These are phyloP conservation scores for Populus ilicifolia DNA, from an alignment of 345 rosid genomes.

Conservation along the genomic window DNA sequence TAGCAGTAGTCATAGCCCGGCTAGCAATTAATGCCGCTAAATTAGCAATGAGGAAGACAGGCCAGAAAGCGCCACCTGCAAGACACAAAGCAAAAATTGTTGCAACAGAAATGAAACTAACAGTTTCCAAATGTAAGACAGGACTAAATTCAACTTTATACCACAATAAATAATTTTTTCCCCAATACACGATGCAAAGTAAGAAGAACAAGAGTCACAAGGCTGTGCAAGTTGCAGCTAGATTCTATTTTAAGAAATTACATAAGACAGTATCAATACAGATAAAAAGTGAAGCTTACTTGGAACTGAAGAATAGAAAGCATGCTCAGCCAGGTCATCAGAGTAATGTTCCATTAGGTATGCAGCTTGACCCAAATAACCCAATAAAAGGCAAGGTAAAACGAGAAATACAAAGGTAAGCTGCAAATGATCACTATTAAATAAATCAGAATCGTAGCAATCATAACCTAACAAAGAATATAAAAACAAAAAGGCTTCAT, in stretches of 20 bases:
- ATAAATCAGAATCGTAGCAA: slow-evolving; percentile 28
- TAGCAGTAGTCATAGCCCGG: slow-evolving; percentile 98
- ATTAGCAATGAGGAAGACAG: slow-evolving; percentile 74
- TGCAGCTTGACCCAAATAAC: slow-evolving; percentile 99
- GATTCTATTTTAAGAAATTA: not conserved
- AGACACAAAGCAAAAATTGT: slow-evolving; percentile 12
- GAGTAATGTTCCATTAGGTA: slow-evolving; percentile 66
- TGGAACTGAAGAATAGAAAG: slow-evolving; percentile 86
- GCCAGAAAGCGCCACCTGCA: slow-evolving; percentile 87
- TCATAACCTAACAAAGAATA: slow-evolving; percentile 7
- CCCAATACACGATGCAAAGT: not conserved
- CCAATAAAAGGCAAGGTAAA: slow-evolving; percentile 92
- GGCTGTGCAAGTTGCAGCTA: not conserved
- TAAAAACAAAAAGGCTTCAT: not conserved
- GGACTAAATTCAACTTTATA: slow-evolving; percentile 1
- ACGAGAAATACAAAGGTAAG: slow-evolving; percentile 95
- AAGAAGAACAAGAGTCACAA: not conserved
- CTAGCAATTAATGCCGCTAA: slow-evolving; percentile 95
- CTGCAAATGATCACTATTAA: slow-evolving; percentile 59
- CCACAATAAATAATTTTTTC: not conserved
- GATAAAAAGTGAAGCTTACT: slow-evolving; percentile 46
- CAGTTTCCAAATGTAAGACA: not conserved
- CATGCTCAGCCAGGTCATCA: slow-evolving; percentile 46
- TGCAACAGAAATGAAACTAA: not conserved
- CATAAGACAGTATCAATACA: not conserved